A percentile compares a stretch with the other conserved stretches of the same genome.
phyloP scores from a whole-genome alignment of 768 basidiomycete species.

The Cyclocybe cylindracea region DNA sequence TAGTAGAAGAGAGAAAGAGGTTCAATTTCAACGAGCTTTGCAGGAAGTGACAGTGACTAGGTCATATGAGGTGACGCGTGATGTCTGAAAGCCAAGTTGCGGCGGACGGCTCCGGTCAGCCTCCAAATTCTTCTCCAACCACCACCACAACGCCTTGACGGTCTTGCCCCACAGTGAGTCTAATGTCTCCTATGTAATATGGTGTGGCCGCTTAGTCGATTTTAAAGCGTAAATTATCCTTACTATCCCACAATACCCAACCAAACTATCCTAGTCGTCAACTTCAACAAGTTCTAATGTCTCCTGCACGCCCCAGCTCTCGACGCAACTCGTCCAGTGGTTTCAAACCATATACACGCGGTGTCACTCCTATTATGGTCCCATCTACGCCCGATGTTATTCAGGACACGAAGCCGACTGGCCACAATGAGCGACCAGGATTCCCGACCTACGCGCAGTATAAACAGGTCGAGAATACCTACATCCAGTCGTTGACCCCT shows the following conservation, averaged over 20 bases:
- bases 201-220: conserved; percentile 20
- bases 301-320: conserved; percentile 32
- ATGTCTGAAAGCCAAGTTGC: neutral
- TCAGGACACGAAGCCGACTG: conserved; percentile 4
- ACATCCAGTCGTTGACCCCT: conserved; percentile 58
- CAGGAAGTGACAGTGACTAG: too few species aligned
- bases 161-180: conserved; percentile 13
- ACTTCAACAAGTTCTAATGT: conserved; percentile 19
- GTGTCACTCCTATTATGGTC: conserved; percentile 15
- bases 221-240: neutral
- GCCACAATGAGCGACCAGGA: conserved; percentile 34
- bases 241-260: conserved; percentile 14
- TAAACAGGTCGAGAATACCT: conserved; percentile 55
- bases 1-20: too few species aligned
- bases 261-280: conserved; percentile 10
- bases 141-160: conserved; percentile 20
- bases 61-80: too few species aligned
- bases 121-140: conserved; percentile 22
- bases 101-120: conserved; percentile 28
- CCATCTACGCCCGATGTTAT: conserved; percentile 10
- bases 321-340: conserved; percentile 23
- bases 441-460: conserved; percentile 67
- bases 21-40: too few species aligned
- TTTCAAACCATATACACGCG: conserved; percentile 37
- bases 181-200: conserved; percentile 6